A percentile compares a stretch with the other conserved stretches of the same genome.
Conservation (phyloP, 2,329 filamentous ascomycete species). For the Emergomyces orientalis region DNA sequence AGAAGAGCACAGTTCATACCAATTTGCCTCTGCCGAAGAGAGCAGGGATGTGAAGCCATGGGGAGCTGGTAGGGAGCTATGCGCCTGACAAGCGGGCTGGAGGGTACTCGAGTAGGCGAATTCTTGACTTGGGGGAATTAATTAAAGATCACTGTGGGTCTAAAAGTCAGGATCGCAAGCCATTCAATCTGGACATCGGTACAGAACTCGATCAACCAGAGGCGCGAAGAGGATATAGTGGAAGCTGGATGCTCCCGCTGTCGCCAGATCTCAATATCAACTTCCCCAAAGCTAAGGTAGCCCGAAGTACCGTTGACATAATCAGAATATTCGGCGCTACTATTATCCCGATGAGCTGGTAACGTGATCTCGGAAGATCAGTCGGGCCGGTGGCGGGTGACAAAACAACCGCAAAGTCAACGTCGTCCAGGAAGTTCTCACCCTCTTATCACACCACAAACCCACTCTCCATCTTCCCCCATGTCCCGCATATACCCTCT, state of each 20-base stretch:
- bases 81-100: not conserved
- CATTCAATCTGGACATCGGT: not conserved
- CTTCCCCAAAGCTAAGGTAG: not conserved
- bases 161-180: not conserved
- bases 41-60: conserved; percentile 49
- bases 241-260: not conserved
- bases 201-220: not conserved
- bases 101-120: not conserved
- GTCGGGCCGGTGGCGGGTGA: conserved; percentile 9
- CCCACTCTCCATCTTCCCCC: conserved; percentile 1
- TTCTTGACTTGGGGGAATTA: not conserved
- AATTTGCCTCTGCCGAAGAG: conserved; percentile 63
- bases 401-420: conserved; percentile 8
- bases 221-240: not conserved
- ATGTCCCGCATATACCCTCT: conserved; percentile 15
- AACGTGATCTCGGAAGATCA: not conserved
- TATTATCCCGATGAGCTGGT: not conserved
- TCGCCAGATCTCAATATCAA: conserved; percentile 8
- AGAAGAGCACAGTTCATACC: conserved; percentile 39
- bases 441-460: not conserved
- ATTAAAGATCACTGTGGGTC: not conserved
- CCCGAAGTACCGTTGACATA: not conserved
- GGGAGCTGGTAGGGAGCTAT: conserved; percentile 15
- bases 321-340: not conserved
- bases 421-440: not conserved